Evolutionary conservation across 2,329 filamentous ascomycete genomes (phyloP).

Genomic region (Lecanoromycetidae sp.): DNA sequence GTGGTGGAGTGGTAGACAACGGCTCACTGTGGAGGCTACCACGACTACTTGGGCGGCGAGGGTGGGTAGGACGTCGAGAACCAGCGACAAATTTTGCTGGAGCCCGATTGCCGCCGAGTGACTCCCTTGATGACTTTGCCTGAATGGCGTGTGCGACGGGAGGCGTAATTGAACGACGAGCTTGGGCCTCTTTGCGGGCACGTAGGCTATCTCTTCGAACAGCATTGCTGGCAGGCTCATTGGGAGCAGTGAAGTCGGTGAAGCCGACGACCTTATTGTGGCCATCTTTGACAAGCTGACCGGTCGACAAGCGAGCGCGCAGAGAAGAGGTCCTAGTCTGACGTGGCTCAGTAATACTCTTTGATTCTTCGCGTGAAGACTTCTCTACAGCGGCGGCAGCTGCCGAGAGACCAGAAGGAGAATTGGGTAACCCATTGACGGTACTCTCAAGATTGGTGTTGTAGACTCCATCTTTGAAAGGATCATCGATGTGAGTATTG

Average conservation of each 20-base stretch:
- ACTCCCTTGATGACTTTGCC: conserved; percentile 12
- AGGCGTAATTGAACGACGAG: not conserved
- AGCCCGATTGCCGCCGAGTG: conserved; percentile 13
- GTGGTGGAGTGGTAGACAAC: conserved; percentile 6
- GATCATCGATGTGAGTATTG: not conserved
- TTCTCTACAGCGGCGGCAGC: conserved; percentile 8
- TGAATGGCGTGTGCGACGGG: not conserved
- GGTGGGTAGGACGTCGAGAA: conserved; percentile 13
- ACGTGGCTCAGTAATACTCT: conserved; percentile 10
- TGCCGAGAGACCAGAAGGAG: conserved; percentile 2
- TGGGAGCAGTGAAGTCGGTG: conserved; percentile 10
- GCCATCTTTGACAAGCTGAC: conserved; percentile 10
- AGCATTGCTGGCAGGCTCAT: not conserved
- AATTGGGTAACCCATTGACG: not conserved
- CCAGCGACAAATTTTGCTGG: conserved; percentile 17
- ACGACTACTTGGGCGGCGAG: conserved; percentile 16
- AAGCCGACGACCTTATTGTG: conserved; percentile 9
- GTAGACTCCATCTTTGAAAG: conserved; percentile 9
- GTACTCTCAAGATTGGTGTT: not conserved
- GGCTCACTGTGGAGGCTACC: conserved; percentile 12
- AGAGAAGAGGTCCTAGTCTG: conserved; percentile 18
- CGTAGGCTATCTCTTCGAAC: conserved; percentile 8
- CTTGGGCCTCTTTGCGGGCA: conserved; percentile 1
- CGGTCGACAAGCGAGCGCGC: conserved; percentile 17
- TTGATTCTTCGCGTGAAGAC: conserved; percentile 6